Evolutionary conservation across 116 monocot species (phyloP), one percentile per base, ranked within the genome.

Genomic region (Cymodocea nodosa): DNA sequence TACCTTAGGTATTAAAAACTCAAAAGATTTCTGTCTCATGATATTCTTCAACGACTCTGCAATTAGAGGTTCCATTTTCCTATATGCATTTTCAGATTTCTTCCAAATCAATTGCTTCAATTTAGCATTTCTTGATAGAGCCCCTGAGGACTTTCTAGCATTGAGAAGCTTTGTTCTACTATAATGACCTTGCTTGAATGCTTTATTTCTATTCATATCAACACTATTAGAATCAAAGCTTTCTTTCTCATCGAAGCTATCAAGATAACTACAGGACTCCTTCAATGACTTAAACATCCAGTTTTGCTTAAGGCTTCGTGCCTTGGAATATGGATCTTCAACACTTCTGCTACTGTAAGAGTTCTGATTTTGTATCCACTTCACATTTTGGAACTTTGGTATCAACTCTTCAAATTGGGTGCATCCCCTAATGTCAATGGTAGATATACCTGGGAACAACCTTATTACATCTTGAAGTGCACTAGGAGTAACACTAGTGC

Each of bases 1-100:
- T 79, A 99, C 99, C 77, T 87, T 92, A 9, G 84, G 73, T 50
- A 81, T 73, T 56, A 99, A 92, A 52, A 86, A 92, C 0, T 84
- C 84, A 70, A 69, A 86, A 64, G 78, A 75, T 44, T 86, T 99
- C 15, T 75, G 82, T 75, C 75, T 92, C 92, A 92, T 87, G 10
- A 99, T 92, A 73, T 84, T 84, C 77, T 85, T 99, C 73, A 99
- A 78, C 69, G 77, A 84, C 25, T 64, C 59, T 23, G 76, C 54
- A 52, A 92, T 77, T 70, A 84, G 86, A 52, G 82, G 89, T 74
- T 91, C 80, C 86, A 87, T 82, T 63, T 86, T 98, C 54, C 76
- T 78, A 54, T 99, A 99, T 19, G 72, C 77, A 78, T 77, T 81
- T 67, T 77, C 79, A 57, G 94, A 82, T 71, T 90, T 89, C 76